Evolutionary conservation across 257 asterid genomes (phyloP).

Genomic region (Fraxinus cuspidata): DNA sequence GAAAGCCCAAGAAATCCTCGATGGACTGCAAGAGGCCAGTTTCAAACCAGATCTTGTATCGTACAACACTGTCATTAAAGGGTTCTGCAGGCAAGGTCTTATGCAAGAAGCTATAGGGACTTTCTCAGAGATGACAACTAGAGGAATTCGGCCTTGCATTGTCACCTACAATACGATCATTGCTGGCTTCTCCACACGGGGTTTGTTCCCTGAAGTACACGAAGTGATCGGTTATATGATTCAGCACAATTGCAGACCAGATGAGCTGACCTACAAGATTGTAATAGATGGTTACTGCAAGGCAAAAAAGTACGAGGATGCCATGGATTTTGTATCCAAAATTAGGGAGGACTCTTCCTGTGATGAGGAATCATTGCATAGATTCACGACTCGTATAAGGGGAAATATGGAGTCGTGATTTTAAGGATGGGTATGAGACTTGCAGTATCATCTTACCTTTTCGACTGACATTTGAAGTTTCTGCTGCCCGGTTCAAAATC

Average conservation of each 20-base stretch:
- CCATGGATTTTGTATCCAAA: conserved; percentile 63
- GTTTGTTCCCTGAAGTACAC: conserved; percentile 65
- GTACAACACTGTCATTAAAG: conserved; percentile 92
- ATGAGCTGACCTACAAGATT: conserved; percentile 78
- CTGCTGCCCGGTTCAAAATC: not conserved
- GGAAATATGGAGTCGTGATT: conserved; percentile 66
- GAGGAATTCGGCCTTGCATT: conserved; percentile 81
- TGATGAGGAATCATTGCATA: conserved; percentile 54
- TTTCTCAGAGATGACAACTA: conserved; percentile 71
- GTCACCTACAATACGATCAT: conserved; percentile 79
- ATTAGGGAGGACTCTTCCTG: conserved; percentile 50
- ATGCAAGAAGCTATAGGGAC: conserved; percentile 81
- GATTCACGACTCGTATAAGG: conserved; percentile 62
- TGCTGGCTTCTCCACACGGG: conserved; percentile 79
- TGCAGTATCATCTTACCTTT: not conserved
- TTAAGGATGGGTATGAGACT: not conserved
- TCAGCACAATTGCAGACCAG: conserved; percentile 74
- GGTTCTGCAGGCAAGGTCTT: conserved; percentile 90
- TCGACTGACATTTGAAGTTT: not conserved
- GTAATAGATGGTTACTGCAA: conserved; percentile 81
- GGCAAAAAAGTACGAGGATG: conserved; percentile 65
- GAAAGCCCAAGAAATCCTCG: conserved; percentile 87
- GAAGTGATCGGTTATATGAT: conserved; percentile 79
- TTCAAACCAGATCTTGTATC: conserved; percentile 89
- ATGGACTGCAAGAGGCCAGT: conserved; percentile 48